Evolutionary conservation across 768 basidiomycete species (phyloP), one percentile per base, ranked within the genome.

Genomic region (Naganishia vishniacii): DNA sequence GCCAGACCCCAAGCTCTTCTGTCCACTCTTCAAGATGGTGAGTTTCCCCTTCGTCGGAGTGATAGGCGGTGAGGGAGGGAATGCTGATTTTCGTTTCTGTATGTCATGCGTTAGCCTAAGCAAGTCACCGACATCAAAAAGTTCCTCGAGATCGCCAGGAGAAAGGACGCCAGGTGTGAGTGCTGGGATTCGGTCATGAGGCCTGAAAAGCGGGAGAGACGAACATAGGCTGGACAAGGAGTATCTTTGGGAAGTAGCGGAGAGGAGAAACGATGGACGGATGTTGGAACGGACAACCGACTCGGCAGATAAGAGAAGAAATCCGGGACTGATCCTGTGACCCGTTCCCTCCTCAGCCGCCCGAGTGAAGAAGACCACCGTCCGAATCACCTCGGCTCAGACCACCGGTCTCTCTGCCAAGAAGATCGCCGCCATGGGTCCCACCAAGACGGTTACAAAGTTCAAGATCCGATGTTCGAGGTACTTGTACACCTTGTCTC

Each of bases 121-220:
- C 89, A 97, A 85, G 86, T 99, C 82, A 83, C 84, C 73, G 93
- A 98, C 80, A 97, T 98, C 84, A 99, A 98, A 83, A 83, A 89
- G 80, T 97, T 98, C 83, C 89, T 98, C 80, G 88, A 91, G 82
- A 90, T 94, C 79, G 87, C 93, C 62, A 86, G 87, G 82, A 86
- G 94, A 82, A 94, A 91, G 84, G 94, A 95, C 84, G 95, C 95
- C 70, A 85, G 84, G 66, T 86, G 94, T 95, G 76, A 79, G 93
- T 87, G 41, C 45, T 37, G 15, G 31, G 7, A n/a, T n/a, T n/a
- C n/a, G n/a, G n/a, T n/a, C n/a, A n/a, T n/a, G n/a, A n/a, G n/a
- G n/a, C n/a, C n/a, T n/a, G n/a, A n/a, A n/a, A n/a, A n/a, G n/a
- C n/a, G n/a, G n/a, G n/a, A n/a, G n/a, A n/a, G 25, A 26, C 0